Base-by-base conservation (phyloP, 208 protist species). In the Herpetomonas muscarum region DNA sequence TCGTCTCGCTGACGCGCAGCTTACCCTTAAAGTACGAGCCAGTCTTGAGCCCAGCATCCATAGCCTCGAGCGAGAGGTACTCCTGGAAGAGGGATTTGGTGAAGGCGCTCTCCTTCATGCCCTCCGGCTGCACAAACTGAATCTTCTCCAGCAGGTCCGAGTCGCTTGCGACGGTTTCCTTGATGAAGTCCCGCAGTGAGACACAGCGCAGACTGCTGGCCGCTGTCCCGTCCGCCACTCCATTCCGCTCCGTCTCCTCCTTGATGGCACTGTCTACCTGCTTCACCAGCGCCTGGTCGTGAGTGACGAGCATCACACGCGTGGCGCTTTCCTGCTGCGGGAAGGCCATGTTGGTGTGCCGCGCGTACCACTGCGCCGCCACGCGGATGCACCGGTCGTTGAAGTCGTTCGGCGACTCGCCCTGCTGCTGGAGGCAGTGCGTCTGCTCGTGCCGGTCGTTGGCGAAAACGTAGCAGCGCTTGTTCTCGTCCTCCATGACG, bases 401-500 rank as follows among this genome's bases (percentile, higher is more conserved):
- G 71, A 76, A 89, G 62, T 97, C 88, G 52, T 95, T 95, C 0
- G 74, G 66, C 10, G 76, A 76, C 64, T 97, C 93, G 28, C 79
- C 76, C 30, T 67, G 56, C 19, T 80, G 51, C 19, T 61, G 64
- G 44, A 90, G 32, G 56, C 82, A 85, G 74, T 86, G 82, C 17
- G 91, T 95, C 61, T 95, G 88, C 59, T 91, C 82, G 58, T 96
- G 91, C 26, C 76, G 72, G 64, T 97, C 91, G 63, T 97, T 97
- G 2, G 81, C 78, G 56, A 97, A 97, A n/a, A 92, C 87, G 65
- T 90, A 93, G 76, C 85, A 93, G 29, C 72, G 74, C 52, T 90
- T 91, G 5, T 46, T 25, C 31, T 79, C 67, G 42, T 90, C 82
- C 21, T 37, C 34, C n/a, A 96, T 44, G 30, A 97, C 49, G 39